A percentile compares a stretch with the other conserved stretches of the same genome.
phyloP scores from a whole-genome alignment of 306 rosid genomes.

The Citrullus colocynthis region DNA sequence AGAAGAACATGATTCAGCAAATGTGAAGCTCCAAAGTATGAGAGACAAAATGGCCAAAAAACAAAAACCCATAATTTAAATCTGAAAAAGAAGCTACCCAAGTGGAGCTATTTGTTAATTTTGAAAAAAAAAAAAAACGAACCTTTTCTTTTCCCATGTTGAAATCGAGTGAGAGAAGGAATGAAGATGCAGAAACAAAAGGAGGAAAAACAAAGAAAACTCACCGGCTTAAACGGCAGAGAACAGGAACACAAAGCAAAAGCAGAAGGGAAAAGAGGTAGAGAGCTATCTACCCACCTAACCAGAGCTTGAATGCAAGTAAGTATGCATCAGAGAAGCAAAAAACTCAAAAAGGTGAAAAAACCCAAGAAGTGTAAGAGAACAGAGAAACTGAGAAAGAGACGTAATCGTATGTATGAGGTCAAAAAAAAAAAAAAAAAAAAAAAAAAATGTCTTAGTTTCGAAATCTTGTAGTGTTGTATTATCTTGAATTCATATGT shows the following conservation, averaged over 20 bases:
- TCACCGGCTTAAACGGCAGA: constrained; percentile 45
- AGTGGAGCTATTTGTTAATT: neutral
- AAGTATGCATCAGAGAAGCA: constrained; percentile 13
- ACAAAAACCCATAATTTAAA: constrained; percentile 1
- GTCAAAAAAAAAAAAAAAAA: neutral
- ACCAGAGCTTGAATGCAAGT: constrained; percentile 24
- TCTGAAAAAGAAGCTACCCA: neutral
- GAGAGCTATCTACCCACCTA: constrained; percentile 34
- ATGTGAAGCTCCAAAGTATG: neutral
- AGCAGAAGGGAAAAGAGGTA: constrained; percentile 1
- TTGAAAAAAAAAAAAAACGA: neutral
- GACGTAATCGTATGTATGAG: neutral
- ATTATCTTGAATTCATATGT: too few relatives aligned
- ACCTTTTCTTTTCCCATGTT: constrained; percentile 5
- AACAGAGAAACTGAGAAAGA: neutral
- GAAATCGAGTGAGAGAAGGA: constrained; percentile 22
- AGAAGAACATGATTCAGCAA: constrained; percentile 8
- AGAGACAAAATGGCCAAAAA: neutral
- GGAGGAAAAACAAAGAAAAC: neutral
- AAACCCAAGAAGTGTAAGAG: constrained; percentile 14
- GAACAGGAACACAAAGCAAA: constrained; percentile 12
- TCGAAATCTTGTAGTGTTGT: too few relatives aligned
- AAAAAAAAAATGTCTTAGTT: too few relatives aligned
- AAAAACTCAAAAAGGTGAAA: constrained; percentile 15
- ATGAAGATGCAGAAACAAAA: constrained; percentile 28